Percentiles rank a stretch among this genome's conserved stretches.
These are phyloP conservation scores for Glycyrrhiza uralensis DNA, from an alignment of 306 rosid species.

Conservation along the genomic window DNA sequence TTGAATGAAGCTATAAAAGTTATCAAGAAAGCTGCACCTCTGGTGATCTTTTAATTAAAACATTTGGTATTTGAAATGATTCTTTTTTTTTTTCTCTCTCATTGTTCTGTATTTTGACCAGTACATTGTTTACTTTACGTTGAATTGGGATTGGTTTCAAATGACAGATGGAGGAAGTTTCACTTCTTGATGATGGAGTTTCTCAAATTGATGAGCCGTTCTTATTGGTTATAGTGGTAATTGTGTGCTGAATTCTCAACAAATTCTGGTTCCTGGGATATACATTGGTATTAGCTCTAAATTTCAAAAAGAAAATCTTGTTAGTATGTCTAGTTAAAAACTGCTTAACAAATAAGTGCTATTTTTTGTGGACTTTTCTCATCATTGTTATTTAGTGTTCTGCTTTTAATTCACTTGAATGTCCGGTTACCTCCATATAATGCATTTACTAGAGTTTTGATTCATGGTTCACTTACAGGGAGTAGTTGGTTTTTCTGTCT, in stretches of 20 bases:
- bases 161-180: constrained; percentile 98
- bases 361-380: neutral
- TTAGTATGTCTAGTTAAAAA: constrained; percentile 28
- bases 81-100: constrained; percentile 25
- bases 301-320: constrained; percentile 63
- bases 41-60: constrained; percentile 91
- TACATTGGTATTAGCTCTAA: constrained; percentile 98
- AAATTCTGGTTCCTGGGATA: constrained; percentile 98
- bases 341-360: constrained; percentile 9
- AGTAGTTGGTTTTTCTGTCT: constrained; percentile 9
- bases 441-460: constrained; percentile 4
- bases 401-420: neutral
- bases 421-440: neutral
- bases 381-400: neutral
- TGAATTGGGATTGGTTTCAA: constrained; percentile 45
- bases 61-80: constrained; percentile 69
- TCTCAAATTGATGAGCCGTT: constrained; percentile 97
- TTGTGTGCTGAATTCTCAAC: constrained; percentile 99
- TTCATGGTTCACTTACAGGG: neutral
- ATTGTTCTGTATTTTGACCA: constrained; percentile 22
- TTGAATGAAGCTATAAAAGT: constrained; percentile 68
- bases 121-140: constrained; percentile 30
- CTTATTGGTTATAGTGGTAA: constrained; percentile 99
- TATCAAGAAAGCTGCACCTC: constrained; percentile 93
- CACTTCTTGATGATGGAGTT: constrained; percentile 83